These are phyloP conservation scores for Penicillium malachiteum DNA, from an alignment of 495 filamentous ascomycete genomes.

Conservation along the genomic window DNA sequence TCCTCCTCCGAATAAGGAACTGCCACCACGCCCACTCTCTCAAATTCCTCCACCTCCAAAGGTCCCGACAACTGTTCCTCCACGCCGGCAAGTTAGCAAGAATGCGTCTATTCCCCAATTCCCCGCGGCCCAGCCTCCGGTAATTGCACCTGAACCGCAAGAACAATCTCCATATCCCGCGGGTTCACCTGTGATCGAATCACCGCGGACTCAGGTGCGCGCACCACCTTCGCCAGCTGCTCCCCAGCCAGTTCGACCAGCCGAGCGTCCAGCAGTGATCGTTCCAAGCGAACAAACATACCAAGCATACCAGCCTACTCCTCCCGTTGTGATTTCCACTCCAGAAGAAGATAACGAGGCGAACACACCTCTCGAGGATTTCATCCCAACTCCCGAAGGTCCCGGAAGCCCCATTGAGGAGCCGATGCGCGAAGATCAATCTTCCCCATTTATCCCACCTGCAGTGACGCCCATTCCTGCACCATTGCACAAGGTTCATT, in stretches of 20 bases:
- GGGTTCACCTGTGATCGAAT: neutral
- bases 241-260: slow-evolving; percentile 5
- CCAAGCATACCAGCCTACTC: neutral
- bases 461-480: slow-evolving; percentile 38
- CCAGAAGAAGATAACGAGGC: slow-evolving; percentile 14
- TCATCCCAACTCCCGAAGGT: slow-evolving; percentile 40
- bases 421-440: slow-evolving; percentile 28
- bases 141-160: slow-evolving; percentile 5
- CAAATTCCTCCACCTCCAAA: slow-evolving; percentile 13
- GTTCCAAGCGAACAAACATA: neutral
- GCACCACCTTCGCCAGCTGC: slow-evolving; percentile 4
- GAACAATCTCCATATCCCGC: slow-evolving; percentile 3
- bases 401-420: slow-evolving; percentile 24
- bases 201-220: neutral
- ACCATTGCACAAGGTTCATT: slow-evolving; percentile 42
- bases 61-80: slow-evolving; percentile 10
- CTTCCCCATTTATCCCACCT: slow-evolving; percentile 29
- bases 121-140: neutral
- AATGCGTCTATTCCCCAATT: neutral
- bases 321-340: slow-evolving; percentile 1
- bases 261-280: slow-evolving; percentile 1
- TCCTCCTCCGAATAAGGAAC: slow-evolving; percentile 32
- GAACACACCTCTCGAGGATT: slow-evolving; percentile 32
- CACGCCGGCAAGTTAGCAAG: slow-evolving; percentile 10
- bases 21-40: slow-evolving; percentile 30